Percentiles rank a stretch among this genome's conserved stretches.
These are phyloP conservation scores for Quercus parvula DNA, from an alignment of 306 rosid genomes.

Conservation along the genomic window DNA sequence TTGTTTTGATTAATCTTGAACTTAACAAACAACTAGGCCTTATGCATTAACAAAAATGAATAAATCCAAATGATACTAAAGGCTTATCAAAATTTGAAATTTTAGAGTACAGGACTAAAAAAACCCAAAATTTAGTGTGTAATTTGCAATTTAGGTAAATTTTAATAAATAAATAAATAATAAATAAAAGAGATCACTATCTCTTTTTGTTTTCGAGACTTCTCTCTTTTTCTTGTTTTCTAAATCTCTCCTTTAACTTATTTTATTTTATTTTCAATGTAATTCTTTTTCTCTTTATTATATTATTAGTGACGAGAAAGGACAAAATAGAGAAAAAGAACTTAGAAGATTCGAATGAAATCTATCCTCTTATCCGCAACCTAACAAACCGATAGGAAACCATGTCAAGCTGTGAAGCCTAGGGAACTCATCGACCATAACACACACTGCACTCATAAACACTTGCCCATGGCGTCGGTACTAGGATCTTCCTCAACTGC, in stretches of 20 bases:
- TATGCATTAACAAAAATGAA: too few species aligned
- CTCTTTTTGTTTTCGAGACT: neutral
- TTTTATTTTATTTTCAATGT: neutral
- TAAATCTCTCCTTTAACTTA: neutral
- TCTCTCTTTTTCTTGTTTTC: neutral
- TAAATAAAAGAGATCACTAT: neutral
- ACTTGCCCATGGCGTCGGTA: slow-evolving; percentile 58
- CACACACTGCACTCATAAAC: neutral
- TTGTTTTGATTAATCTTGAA: too few species aligned
- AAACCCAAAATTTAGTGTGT: too few species aligned
- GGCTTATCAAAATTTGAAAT: too few species aligned
- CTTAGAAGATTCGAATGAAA: slow-evolving; percentile 14
- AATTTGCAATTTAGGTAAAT: too few species aligned
- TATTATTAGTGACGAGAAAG: neutral
- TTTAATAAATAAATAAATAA: neutral
- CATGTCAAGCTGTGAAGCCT: slow-evolving; percentile 18
- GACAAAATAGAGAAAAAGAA: neutral
- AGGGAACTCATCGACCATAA: neutral
- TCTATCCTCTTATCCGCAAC: slow-evolving; percentile 77
- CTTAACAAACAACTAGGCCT: too few species aligned
- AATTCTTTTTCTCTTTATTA: neutral
- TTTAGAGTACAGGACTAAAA: too few species aligned
- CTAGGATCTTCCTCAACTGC: slow-evolving; percentile 69
- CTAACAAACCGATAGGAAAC: slow-evolving; percentile 36
- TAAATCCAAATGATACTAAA: too few species aligned